Conservation (phyloP, 1,139 yeast species). For the Schwanniomyces etchellsii region DNA sequence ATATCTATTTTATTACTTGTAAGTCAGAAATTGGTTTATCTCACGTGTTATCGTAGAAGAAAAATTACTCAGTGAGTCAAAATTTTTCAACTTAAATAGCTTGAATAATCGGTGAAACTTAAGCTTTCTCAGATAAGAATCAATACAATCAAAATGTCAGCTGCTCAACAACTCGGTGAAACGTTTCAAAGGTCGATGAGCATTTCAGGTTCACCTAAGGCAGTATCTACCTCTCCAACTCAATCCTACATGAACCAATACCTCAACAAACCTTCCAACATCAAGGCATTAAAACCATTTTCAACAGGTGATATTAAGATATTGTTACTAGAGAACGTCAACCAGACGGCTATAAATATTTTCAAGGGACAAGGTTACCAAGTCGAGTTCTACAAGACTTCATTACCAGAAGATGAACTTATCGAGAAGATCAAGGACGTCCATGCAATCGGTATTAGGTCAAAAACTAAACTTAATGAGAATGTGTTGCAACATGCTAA, state of each 20-base stretch:
- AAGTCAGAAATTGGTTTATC: slow-evolving; percentile 5
- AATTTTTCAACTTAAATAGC: slow-evolving; percentile 1
- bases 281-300: slow-evolving; percentile 83
- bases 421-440: slow-evolving; percentile 91
- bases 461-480: slow-evolving; percentile 85
- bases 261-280: slow-evolving; percentile 40
- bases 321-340: slow-evolving; percentile 85
- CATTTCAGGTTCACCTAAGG: slow-evolving; percentile 55
- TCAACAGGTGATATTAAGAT: slow-evolving; percentile 91
- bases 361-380: slow-evolving; percentile 91
- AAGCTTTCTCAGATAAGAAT: too few species aligned
- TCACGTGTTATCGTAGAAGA: slow-evolving; percentile 4
- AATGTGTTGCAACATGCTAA: slow-evolving; percentile 78
- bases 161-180: slow-evolving; percentile 64
- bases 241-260: slow-evolving; percentile 45
- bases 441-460: slow-evolving; percentile 96
- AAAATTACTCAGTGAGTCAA: slow-evolving; percentile 4
- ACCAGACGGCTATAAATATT: slow-evolving; percentile 83
- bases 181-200: slow-evolving; percentile 51
- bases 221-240: slow-evolving; percentile 73
- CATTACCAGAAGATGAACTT: slow-evolving; percentile 87
- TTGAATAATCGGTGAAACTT: slow-evolving; percentile 1
- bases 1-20: too few species aligned
- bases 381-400: slow-evolving; percentile 88
- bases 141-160: slow-evolving; percentile 49